Evolutionary conservation across 106 monocot genomes (phyloP).

Genomic region (Dendrobium nobile): DNA sequence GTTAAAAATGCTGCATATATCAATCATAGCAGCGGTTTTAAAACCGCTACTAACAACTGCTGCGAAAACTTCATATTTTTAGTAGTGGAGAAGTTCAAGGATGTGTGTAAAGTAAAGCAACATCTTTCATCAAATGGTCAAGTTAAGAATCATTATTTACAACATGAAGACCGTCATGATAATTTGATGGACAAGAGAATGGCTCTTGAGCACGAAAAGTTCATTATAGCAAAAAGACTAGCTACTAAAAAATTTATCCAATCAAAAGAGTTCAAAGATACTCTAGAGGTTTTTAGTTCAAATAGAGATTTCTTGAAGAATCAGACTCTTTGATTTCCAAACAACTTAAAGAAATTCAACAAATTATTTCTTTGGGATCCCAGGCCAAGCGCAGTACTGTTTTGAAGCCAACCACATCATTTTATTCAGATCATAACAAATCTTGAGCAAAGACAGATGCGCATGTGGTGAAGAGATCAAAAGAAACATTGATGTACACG

Average conservation of each 20-base stretch:
- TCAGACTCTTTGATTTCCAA: slow-evolving; percentile 66
- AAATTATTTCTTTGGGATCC: slow-evolving; percentile 10
- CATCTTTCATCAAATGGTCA: slow-evolving; percentile 17
- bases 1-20: too few relatives aligned
- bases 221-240: slow-evolving; percentile 71
- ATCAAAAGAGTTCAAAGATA: slow-evolving; percentile 80
- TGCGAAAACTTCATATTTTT: too few relatives aligned
- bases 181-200: slow-evolving; percentile 54
- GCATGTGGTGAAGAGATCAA: not conserved
- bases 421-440: not conserved
- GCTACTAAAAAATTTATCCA: slow-evolving; percentile 62
- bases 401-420: slow-evolving; percentile 37
- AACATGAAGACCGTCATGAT: slow-evolving; percentile 14
- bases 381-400: slow-evolving; percentile 42
- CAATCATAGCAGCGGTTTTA: too few relatives aligned
- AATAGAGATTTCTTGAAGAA: slow-evolving; percentile 92
- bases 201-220: slow-evolving; percentile 79
- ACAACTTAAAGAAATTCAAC: slow-evolving; percentile 25
- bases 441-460: slow-evolving; percentile 7
- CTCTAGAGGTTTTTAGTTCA: slow-evolving; percentile 82
- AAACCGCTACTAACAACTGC: too few relatives aligned
- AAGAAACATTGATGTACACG: not conserved
- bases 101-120: slow-evolving; percentile 38
- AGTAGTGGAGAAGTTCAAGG: slow-evolving; percentile 18
- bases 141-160: slow-evolving; percentile 14